Conservation (phyloP, 108 stramenopile genomes). For the Aureococcus anophagefferens region DNA sequence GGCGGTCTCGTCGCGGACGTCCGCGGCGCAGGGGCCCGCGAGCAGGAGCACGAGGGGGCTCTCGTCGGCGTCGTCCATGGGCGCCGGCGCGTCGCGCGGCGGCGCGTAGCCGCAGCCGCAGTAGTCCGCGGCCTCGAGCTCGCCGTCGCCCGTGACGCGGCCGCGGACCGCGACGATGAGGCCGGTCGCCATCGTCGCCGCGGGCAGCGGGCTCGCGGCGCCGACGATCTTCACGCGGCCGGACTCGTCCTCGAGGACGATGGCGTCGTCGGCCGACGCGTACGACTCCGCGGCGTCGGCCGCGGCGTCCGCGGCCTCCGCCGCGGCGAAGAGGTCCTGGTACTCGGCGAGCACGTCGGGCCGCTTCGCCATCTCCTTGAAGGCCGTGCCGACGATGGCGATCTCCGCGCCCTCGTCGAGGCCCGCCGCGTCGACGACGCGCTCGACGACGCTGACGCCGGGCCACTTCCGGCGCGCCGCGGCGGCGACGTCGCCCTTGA, state of each 20-base stretch:
- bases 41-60: constrained; percentile 13
- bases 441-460: not conserved
- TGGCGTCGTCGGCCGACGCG: constrained; percentile 15
- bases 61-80: not conserved
- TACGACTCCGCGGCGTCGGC: no score
- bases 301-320: not conserved
- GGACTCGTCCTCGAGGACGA: constrained; percentile 30
- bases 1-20: not conserved
- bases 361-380: constrained; percentile 26
- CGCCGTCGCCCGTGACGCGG: constrained; percentile 16
- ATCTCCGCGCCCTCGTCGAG: not conserved
- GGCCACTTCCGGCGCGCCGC: not conserved
- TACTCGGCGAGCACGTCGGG: constrained; percentile 42
- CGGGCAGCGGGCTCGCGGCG: not conserved
- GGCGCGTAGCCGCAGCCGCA: constrained; percentile 26
- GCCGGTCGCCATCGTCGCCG: constrained; percentile 20
- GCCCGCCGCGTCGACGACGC: not conserved
- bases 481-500: no score
- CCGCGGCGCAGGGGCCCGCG: constrained; percentile 13
- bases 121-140: constrained; percentile 20
- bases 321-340: constrained; percentile 12
- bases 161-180: constrained; percentile 31
- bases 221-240: constrained; percentile 17
- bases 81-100: constrained; percentile 1
- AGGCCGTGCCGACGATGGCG: constrained; percentile 18